phyloP scores from a whole-genome alignment of 495 filamentous ascomycete species.

The Tuber borchii region DNA sequence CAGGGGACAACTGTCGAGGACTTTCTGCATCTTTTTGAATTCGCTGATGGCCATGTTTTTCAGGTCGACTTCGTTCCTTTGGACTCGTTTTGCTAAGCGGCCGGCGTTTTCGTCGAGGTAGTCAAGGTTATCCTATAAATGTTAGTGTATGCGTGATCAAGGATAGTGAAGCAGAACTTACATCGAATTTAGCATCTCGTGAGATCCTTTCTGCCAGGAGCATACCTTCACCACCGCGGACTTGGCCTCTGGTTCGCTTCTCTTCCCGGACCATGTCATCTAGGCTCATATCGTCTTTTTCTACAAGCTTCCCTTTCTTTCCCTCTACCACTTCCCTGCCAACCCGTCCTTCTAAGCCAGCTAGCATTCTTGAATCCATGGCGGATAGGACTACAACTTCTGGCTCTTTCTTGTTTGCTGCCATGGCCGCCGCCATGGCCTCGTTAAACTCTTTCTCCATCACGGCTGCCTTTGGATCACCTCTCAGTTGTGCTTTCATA shows the following conservation, averaged over 20 bases:
- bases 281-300: conserved; percentile 92
- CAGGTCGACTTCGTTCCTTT: conserved; percentile 80
- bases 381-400: conserved; percentile 73
- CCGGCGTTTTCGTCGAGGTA: conserved; percentile 96
- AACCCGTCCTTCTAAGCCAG: conserved; percentile 49
- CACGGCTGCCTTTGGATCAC: conserved; percentile 62
- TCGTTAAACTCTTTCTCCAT: conserved; percentile 81
- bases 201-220: conserved; percentile 84
- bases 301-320: conserved; percentile 52
- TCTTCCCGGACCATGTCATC: conserved; percentile 96
- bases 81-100: conserved; percentile 81
- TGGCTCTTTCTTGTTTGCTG: conserved; percentile 53
- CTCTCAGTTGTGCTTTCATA: conserved; percentile 84
- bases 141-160: conserved; percentile 39
- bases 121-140: conserved; percentile 68
- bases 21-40: conserved; percentile 81
- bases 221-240: conserved; percentile 67
- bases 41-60: conserved; percentile 82
- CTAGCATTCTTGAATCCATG: conserved; percentile 84
- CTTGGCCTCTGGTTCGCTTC: conserved; percentile 67
- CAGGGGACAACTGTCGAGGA: conserved; percentile 80
- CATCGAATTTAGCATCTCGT: conserved; percentile 83
- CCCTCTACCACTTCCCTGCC: conserved; percentile 33
- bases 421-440: conserved; percentile 51
- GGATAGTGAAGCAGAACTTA: conserved; percentile 40